Percentiles rank a stretch among this genome's conserved stretches.
These are phyloP conservation scores for Neurospora sp. DNA, from an alignment of 495 filamentous ascomycete genomes.

Conservation along the genomic window DNA sequence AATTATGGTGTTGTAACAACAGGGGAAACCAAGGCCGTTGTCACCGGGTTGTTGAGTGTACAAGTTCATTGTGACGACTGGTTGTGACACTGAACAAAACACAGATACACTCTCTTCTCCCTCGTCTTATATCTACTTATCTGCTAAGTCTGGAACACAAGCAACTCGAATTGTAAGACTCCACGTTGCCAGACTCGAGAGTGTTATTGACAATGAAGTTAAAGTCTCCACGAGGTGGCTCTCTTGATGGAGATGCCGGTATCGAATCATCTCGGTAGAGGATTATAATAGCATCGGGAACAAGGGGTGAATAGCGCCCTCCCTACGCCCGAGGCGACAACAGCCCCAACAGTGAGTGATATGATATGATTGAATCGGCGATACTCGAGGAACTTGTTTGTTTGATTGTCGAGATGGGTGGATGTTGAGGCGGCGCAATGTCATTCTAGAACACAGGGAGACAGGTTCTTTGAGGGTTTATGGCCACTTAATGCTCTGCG, in stretches of 20 bases:
- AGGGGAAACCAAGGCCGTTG: background rate
- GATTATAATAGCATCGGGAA: background rate
- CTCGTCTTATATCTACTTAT: background rate
- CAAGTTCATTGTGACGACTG: background rate
- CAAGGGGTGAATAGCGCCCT: background rate
- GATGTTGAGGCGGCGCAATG: background rate
- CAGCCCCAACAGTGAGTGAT: background rate
- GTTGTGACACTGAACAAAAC: background rate
- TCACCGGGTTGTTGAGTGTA: background rate
- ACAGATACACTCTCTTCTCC: background rate
- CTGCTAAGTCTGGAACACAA: background rate
- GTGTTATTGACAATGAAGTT: background rate
- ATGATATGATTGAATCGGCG: background rate
- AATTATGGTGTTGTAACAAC: background rate
- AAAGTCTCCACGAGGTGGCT: background rate
- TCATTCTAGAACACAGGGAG: background rate
- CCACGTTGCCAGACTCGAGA: background rate
- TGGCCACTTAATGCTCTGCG: background rate
- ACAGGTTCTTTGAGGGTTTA: background rate
- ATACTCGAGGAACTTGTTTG: background rate
- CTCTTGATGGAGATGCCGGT: background rate
- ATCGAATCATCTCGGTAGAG: background rate
- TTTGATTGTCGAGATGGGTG: background rate
- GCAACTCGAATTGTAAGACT: background rate
- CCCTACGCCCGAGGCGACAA: background rate